Base-by-base conservation (phyloP, 352 stramenopile genomes). In the Globisporangium irregulare region DNA sequence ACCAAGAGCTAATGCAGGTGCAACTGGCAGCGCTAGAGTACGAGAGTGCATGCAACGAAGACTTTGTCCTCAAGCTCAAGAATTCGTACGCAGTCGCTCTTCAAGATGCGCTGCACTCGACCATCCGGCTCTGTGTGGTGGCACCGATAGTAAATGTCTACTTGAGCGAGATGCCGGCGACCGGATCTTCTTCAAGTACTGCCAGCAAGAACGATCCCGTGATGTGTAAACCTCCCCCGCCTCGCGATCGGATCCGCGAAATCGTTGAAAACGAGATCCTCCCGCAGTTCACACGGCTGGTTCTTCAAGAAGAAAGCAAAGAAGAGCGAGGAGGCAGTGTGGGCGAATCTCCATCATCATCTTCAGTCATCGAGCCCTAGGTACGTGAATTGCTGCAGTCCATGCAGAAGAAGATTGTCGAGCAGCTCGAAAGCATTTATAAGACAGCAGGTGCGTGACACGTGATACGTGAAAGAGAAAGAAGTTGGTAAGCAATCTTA, bases 121-220 rank as follows among this genome's bases (percentile, higher is more conserved):
- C 78, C 14, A 77, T 95, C 22, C 81, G 87, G 1, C 71, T 95
- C 3, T 95, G 86, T 36, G 80, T 94, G 1, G 84, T 95, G 15
- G 86, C 87, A n/a, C 87, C 86, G 3, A 95, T 86, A 0, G 86
- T 94, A 7, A 94, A 94, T 54, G 86, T 94, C 15, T 84, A 94
- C 59, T 63, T 95, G 41, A 83, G 75, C 20, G 74, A 80, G 34
- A 76, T 69, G 7, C 27, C 71, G 6, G 25, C 15, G 1, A 15
- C 8, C 7, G 15, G 6, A 22, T 64, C 76, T 32, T 32, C 29
- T 32, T 7, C 14, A 67, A 63, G 29, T 54, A 72, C 34, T 15
- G 50, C 0, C 55, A 72, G 0, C 27, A 69, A 66, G 15, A 50
- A 36, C 12, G 48, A 43, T 15, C 59, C 67, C 8, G 43, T 77